Evolutionary conservation across 1,139 yeast genomes (phyloP).

Genomic region (Pichia sp.): DNA sequence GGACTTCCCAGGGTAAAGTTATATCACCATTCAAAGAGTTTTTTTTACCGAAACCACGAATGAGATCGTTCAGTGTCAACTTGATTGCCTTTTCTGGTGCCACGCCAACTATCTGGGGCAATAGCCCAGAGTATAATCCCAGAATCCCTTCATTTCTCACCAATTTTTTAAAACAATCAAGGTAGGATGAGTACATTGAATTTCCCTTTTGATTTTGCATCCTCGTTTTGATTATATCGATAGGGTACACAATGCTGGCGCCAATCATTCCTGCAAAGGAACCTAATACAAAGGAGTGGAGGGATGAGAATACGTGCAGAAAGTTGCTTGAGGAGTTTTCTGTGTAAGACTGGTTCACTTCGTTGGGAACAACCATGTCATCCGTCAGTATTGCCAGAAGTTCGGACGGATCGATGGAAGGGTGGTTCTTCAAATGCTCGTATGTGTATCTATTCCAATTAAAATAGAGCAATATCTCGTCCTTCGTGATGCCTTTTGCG

Average conservation of each 20-base stretch:
- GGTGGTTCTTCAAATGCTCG: conserved; percentile 41
- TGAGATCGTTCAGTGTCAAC: conserved; percentile 86
- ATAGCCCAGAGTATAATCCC: conserved; percentile 91
- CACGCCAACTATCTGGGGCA: conserved; percentile 93
- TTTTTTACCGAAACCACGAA: conserved; percentile 68
- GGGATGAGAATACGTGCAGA: conserved; percentile 69
- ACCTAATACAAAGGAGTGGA: conserved; percentile 84
- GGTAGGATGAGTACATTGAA: conserved; percentile 71
- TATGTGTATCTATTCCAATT: conserved; percentile 50
- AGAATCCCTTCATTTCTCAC: conserved; percentile 70
- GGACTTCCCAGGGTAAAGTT: conserved; percentile 66
- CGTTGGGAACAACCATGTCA: conserved; percentile 47
- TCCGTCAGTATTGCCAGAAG: conserved; percentile 48
- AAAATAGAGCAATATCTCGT: conserved; percentile 50
- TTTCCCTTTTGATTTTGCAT: conserved; percentile 90
- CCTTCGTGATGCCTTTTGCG: conserved; percentile 42
- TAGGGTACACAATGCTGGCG: conserved; percentile 97
- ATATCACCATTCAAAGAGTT: conserved; percentile 50
- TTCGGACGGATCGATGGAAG: conserved; percentile 47
- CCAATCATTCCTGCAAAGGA: conserved; percentile 97
- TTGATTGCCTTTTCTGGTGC: conserved; percentile 99
- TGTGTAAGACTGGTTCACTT: conserved; percentile 32
- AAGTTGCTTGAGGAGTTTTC: conserved; percentile 32
- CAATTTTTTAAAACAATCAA: conserved; percentile 83
- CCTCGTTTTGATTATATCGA: conserved; percentile 92